phyloP scores from a whole-genome alignment of 75 land plant genomes.

The Adiantum capillusveneris region DNA sequence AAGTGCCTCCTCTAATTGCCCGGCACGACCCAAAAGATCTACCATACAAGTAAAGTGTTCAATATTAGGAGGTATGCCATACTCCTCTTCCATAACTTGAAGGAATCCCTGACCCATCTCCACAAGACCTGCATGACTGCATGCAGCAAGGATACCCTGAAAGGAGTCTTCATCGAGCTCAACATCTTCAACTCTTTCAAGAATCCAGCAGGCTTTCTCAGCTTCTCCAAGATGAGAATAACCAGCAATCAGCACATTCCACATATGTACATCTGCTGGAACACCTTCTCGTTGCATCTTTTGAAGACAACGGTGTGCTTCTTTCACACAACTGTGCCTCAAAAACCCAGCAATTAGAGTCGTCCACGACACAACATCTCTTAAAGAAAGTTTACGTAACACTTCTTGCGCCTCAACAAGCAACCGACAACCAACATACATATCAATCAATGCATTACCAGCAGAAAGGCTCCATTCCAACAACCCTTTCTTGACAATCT shows the following conservation, averaged over 20 bases:
- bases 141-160: slow-evolving; percentile 14
- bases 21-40: slow-evolving; percentile 20
- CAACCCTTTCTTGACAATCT: slow-evolving; percentile 2
- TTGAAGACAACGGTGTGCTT: slow-evolving; percentile 9
- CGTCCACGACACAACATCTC: slow-evolving; percentile 47
- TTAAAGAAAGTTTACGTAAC: slow-evolving; percentile 13
- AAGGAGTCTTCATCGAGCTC: slow-evolving; percentile 18
- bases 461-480: slow-evolving; percentile 18
- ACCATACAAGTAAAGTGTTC: slow-evolving; percentile 27
- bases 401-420: slow-evolving; percentile 18
- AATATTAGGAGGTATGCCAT: slow-evolving; percentile 2
- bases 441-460: neutral
- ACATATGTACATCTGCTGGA: slow-evolving; percentile 5
- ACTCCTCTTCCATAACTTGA: neutral
- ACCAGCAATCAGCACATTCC: slow-evolving; percentile 1
- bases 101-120: slow-evolving; percentile 5
- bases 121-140: slow-evolving; percentile 14
- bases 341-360: slow-evolving; percentile 39
- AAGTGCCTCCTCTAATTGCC: slow-evolving; percentile 17
- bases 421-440: slow-evolving; percentile 29
- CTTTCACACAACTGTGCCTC: slow-evolving; percentile 6
- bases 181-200: slow-evolving; percentile 7
- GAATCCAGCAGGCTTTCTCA: slow-evolving; percentile 2
- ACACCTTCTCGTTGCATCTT: slow-evolving; percentile 4
- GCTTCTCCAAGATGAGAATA: slow-evolving; percentile 3